Evolutionary conservation across 257 asterid species (phyloP), one percentile per base, ranked within the genome.

Genomic region (Salvia miltiorrhiza): DNA sequence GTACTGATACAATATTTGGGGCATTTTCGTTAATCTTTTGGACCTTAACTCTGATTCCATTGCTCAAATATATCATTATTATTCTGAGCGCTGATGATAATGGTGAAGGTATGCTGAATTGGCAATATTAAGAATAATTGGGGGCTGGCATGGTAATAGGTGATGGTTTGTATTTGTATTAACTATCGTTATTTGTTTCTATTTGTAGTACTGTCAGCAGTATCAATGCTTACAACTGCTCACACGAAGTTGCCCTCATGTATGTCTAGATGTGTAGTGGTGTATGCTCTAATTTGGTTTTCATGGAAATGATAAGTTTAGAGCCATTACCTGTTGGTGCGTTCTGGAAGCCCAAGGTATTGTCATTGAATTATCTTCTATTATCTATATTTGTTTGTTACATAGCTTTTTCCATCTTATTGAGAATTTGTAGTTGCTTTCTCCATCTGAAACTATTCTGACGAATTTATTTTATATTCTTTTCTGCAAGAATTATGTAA

Each of bases 81-180:
- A n/a, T n/a, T n/a, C n/a, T n/a, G n/a, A n/a, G n/a, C n/a, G n/a
- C n/a, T n/a, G n/a, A n/a, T n/a, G n/a, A n/a, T n/a, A n/a, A n/a
- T n/a, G n/a, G n/a, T n/a, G n/a, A n/a, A n/a, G n/a, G n/a, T n/a
- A n/a, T n/a, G n/a, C n/a, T n/a, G n/a, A n/a, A n/a, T n/a, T n/a
- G n/a, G n/a, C n/a, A n/a, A 63, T 65, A 2, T 62, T 45, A 8
- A 44, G 52, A 58, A 28, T 86, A 90, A 44, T 70, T 92, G 41
- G 97, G 97, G 33, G 93, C 97, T 80, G 88, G 92, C 66, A 92
- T 89, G 97, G 92, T 86, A 9, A 84, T 92, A 26, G 95, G 97
- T 17, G 96, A 87, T 69, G 96, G 96, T 70, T 61, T 37, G n/a
- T 47, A 19, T 56, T 45, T 68, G 17, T 24, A 17, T 35, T 37